These are phyloP conservation scores for Stephania cephalantha DNA, from an alignment of 164 flowering plant genomes.

Conservation along the genomic window DNA sequence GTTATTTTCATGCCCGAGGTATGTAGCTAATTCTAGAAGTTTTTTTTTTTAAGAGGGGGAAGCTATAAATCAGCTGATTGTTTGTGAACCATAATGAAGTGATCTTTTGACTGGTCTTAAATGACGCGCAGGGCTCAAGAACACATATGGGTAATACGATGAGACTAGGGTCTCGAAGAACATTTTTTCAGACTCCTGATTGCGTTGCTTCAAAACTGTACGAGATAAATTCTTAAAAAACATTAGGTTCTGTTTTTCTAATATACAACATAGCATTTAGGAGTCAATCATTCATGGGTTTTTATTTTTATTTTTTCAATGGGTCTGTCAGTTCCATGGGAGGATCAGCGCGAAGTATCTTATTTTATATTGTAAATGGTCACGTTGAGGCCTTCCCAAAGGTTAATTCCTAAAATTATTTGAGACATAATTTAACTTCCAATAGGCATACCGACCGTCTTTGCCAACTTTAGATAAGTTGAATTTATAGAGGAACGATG, in stretches of 20 bases:
- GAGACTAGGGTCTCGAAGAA: constrained; percentile 92
- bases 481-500: too few species aligned
- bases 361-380: neutral
- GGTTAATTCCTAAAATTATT: too few species aligned
- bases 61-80: neutral
- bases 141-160: constrained; percentile 97
- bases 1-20: constrained; percentile 99
- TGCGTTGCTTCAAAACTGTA: constrained; percentile 84
- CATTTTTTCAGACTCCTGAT: constrained; percentile 60
- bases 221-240: constrained; percentile 12
- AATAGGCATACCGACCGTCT: neutral
- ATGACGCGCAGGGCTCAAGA: constrained; percentile 64
- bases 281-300: neutral
- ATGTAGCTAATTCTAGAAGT: neutral
- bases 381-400: neutral
- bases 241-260: neutral
- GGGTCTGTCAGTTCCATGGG: neutral
- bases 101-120: constrained; percentile 1
- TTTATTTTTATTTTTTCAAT: neutral
- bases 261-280: neutral
- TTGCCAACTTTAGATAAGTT: neutral
- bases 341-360: neutral
- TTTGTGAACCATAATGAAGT: neutral
- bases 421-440: neutral
- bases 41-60: neutral